Percentiles rank a stretch among this genome's conserved stretches.
Evolutionary conservation across 768 basidiomycete genomes (phyloP).

Genomic region (Tricholoma saponaceum): DNA sequence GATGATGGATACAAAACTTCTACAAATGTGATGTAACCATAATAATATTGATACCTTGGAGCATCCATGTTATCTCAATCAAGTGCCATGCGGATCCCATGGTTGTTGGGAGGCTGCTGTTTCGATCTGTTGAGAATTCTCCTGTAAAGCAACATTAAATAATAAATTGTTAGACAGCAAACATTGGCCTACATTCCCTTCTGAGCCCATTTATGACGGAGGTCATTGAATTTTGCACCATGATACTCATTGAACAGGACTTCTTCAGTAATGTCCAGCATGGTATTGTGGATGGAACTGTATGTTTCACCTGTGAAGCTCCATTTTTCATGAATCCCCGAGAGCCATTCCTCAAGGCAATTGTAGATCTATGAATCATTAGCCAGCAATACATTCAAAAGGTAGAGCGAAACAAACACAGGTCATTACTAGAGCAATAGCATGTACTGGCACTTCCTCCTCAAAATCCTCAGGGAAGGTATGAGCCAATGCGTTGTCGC

Average conservation of each 20-base stretch:
- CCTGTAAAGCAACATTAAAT: neutral
- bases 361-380: neutral
- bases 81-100: neutral
- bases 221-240: neutral
- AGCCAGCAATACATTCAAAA: neutral
- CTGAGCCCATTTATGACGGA: conserved; percentile 3
- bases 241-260: conserved; percentile 5
- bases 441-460: conserved; percentile 5
- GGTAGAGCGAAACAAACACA: conserved; percentile 2
- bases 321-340: neutral
- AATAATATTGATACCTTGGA: neutral
- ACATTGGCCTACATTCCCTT: conserved; percentile 7
- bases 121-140: neutral
- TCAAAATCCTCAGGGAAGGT: conserved; percentile 7
- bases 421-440: conserved; percentile 8
- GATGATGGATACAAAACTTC: neutral
- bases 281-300: neutral
- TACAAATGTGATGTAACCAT: neutral
- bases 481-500: conserved; percentile 2
- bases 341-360: neutral
- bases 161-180: neutral
- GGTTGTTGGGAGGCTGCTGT: neutral
- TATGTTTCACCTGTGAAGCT: conserved; percentile 1
- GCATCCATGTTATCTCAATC: neutral
- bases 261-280: conserved; percentile 1